Conservation (phyloP, 495 filamentous ascomycete species). For the Xylaria palmicola region DNA sequence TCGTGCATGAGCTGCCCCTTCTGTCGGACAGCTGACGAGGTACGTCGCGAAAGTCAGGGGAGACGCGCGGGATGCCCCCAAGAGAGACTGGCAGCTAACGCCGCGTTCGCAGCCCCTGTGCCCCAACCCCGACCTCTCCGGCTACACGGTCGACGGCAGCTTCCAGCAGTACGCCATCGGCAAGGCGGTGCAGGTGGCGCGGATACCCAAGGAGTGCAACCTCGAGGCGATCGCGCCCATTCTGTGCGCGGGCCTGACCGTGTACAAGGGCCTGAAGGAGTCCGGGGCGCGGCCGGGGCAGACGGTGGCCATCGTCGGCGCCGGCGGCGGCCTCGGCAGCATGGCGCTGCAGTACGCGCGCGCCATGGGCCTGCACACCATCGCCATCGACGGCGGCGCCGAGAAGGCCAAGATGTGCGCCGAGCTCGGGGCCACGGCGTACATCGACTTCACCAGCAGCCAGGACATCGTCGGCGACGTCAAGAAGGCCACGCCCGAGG, state of each 20-base stretch:
- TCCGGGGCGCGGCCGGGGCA: slow-evolving; percentile 71
- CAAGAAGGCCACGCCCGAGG: slow-evolving; percentile 74
- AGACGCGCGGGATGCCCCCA: not conserved
- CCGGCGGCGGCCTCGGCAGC: slow-evolving; percentile 81
- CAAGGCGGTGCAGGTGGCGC: slow-evolving; percentile 78
- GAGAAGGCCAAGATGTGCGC: slow-evolving; percentile 72
- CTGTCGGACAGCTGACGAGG: slow-evolving; percentile 62
- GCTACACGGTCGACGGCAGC: slow-evolving; percentile 87
- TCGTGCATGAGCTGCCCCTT: slow-evolving; percentile 76
- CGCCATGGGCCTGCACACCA: slow-evolving; percentile 78
- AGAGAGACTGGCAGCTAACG: slow-evolving; percentile 34
- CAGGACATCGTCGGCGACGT: slow-evolving; percentile 81
- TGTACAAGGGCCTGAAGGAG: slow-evolving; percentile 91
- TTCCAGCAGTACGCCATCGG: slow-evolving; percentile 92
- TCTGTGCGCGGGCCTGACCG: slow-evolving; percentile 86
- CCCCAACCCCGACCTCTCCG: slow-evolving; percentile 67
- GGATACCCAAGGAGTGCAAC: slow-evolving; percentile 69
- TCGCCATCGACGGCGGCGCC: slow-evolving; percentile 77
- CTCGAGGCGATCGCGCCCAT: slow-evolving; percentile 80
- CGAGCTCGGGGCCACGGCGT: slow-evolving; percentile 65
- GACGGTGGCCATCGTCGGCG: slow-evolving; percentile 82
- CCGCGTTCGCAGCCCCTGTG: slow-evolving; percentile 87
- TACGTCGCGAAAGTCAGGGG: not conserved
- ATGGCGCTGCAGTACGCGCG: slow-evolving; percentile 84
- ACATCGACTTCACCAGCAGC: slow-evolving; percentile 73